Conservation (phyloP, 2,329 filamentous ascomycete genomes). For the Sarocladium brachiariae region DNA sequence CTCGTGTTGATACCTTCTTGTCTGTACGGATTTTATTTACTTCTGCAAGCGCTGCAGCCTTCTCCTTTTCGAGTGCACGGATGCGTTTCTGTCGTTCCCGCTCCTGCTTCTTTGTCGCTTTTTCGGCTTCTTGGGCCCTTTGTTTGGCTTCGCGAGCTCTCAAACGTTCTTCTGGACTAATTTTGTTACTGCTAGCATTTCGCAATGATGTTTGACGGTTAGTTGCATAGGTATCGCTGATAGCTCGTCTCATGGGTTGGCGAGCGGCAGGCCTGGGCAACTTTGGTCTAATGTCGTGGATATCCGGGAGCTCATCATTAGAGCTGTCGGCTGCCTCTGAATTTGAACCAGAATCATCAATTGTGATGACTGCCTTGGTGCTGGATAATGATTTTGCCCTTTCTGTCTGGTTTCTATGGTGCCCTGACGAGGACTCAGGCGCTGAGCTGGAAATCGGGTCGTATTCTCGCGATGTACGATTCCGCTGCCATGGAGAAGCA, state of each 20-base stretch:
- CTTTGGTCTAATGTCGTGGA: conserved; percentile 28
- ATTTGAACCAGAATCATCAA: conserved; percentile 23
- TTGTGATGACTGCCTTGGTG: conserved; percentile 23
- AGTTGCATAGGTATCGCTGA: conserved; percentile 20
- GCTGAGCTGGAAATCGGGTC: conserved; percentile 46
- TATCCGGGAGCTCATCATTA: conserved; percentile 44
- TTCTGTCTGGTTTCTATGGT: background rate
- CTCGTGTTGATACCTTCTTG: conserved; percentile 64
- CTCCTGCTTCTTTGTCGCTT: conserved; percentile 47
- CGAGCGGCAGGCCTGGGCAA: conserved; percentile 12
- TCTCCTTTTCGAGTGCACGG: conserved; percentile 56
- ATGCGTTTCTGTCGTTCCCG: conserved; percentile 54
- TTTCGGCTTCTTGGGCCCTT: conserved; percentile 45
- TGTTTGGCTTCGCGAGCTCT: conserved; percentile 38
- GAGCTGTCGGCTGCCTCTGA: conserved; percentile 18
- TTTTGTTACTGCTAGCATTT: conserved; percentile 13
- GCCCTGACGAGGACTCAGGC: conserved; percentile 25
- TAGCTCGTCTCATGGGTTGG: conserved; percentile 22
- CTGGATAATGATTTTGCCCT: conserved; percentile 15
- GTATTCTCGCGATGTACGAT: conserved; percentile 11
- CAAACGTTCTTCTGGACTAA: conserved; percentile 26
- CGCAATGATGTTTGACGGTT: conserved; percentile 12
- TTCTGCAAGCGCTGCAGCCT: conserved; percentile 59
- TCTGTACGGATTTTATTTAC: conserved; percentile 68
- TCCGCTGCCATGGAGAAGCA: background rate